Evolutionary conservation across 73 alveolate species (phyloP).

Genomic region (Diophrys appendiculata): DNA sequence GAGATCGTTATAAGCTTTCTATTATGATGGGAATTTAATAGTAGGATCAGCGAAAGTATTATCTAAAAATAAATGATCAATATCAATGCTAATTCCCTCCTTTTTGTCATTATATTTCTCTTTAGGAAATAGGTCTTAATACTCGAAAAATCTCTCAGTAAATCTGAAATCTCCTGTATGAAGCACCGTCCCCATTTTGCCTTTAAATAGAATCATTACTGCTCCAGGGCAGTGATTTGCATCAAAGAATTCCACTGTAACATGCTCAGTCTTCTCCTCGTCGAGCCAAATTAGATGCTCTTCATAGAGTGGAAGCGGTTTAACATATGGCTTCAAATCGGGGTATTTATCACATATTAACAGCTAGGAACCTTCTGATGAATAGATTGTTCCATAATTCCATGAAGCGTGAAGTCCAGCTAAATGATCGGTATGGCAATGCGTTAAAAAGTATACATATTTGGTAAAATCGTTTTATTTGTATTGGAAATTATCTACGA

Average conservation of each 20-base stretch:
- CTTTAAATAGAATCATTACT: slow-evolving; percentile 71
- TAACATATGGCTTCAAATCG: slow-evolving; percentile 41
- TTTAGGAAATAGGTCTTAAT: slow-evolving; percentile 55
- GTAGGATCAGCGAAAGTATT: slow-evolving; percentile 82
- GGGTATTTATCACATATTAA: slow-evolving; percentile 70
- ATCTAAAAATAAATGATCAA: slow-evolving; percentile 76
- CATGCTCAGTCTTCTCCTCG: slow-evolving; percentile 50
- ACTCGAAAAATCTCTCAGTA: slow-evolving; percentile 51
- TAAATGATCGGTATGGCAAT: slow-evolving; percentile 77
- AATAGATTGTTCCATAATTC: slow-evolving; percentile 71
- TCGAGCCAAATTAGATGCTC: slow-evolving; percentile 59
- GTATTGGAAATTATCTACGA: slow-evolving; percentile 73
- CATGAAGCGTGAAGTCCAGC: slow-evolving; percentile 74
- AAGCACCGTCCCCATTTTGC: slow-evolving; percentile 79
- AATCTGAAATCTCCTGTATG: slow-evolving; percentile 86
- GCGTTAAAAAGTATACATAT: slow-evolving; percentile 71
- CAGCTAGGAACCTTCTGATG: slow-evolving; percentile 57
- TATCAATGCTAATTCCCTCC: slow-evolving; percentile 30
- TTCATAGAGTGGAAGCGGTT: slow-evolving; percentile 55
- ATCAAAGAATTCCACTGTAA: slow-evolving; percentile 59
- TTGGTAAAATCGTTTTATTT: slow-evolving; percentile 56
- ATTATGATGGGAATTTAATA: slow-evolving; percentile 70
- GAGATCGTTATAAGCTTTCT: slow-evolving; percentile 56
- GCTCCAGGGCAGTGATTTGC: slow-evolving; percentile 90
- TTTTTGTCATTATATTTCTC: slow-evolving; percentile 32